phyloP scores from a whole-genome alignment of 768 basidiomycete genomes.

The Termitomyces sp. region DNA sequence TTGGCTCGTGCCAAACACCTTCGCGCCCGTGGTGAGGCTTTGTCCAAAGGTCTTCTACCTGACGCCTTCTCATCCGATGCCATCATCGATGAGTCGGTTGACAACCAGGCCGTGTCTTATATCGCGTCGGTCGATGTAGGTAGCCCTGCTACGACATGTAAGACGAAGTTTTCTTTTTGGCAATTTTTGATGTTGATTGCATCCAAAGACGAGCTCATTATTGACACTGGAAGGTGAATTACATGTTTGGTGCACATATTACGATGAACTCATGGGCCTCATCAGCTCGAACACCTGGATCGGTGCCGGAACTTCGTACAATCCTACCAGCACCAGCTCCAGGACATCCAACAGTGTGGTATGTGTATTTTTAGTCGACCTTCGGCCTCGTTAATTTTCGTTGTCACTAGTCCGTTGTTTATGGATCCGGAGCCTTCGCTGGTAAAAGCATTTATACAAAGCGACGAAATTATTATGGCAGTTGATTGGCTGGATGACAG shows the following conservation, averaged over 20 bases:
- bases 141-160: slow-evolving; percentile 46
- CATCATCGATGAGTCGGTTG: slow-evolving; percentile 35
- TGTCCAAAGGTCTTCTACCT: slow-evolving; percentile 18
- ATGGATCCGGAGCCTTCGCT: slow-evolving; percentile 57
- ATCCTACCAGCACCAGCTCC: slow-evolving; percentile 45
- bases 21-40: slow-evolving; percentile 30
- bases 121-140: slow-evolving; percentile 46
- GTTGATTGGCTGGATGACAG: slow-evolving; percentile 12
- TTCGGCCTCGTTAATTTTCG: neutral
- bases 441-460: slow-evolving; percentile 24
- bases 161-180: slow-evolving; percentile 5
- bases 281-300: slow-evolving; percentile 67
- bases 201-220: slow-evolving; percentile 41
- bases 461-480: neutral
- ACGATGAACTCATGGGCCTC: neutral
- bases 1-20: slow-evolving; percentile 42
- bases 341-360: slow-evolving; percentile 44
- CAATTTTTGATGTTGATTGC: neutral
- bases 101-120: slow-evolving; percentile 36
- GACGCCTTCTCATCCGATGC: slow-evolving; percentile 12
- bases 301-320: slow-evolving; percentile 43
- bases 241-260: neutral
- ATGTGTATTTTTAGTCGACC: slow-evolving; percentile 15
- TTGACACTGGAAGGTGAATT: slow-evolving; percentile 53
- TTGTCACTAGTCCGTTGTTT: slow-evolving; percentile 39